phyloP scores from a whole-genome alignment of 2,329 filamentous ascomycete species.

The Paecilomyces sp. region DNA sequence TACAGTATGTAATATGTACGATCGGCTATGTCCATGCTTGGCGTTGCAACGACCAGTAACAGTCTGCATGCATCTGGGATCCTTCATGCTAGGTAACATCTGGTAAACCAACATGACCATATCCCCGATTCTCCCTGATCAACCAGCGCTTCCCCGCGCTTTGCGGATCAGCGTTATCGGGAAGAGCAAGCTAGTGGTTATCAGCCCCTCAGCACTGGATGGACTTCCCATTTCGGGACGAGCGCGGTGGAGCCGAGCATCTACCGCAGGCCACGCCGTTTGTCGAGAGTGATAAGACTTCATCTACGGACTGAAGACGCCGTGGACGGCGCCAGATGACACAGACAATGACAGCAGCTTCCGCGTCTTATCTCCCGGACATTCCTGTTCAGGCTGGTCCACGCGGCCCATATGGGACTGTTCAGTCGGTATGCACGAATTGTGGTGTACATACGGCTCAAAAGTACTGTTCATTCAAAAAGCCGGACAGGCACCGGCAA shows the following conservation, averaged over 20 bases:
- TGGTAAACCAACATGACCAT: neutral
- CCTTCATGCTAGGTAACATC: no score
- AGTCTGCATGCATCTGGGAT: no score
- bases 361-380: neutral
- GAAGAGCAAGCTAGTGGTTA: neutral
- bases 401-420: neutral
- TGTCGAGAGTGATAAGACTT: neutral
- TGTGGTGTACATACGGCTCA: neutral
- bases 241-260: neutral
- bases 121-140: neutral
- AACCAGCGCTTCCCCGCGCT: neutral
- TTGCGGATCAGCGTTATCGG: neutral
- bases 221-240: neutral
- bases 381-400: neutral
- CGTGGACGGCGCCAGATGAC: neutral
- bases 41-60: no score
- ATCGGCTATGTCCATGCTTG: no score
- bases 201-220: neutral
- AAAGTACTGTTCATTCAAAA: neutral
- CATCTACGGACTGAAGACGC: neutral
- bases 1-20: no score
- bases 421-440: neutral
- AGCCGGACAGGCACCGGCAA: neutral
- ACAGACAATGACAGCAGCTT: neutral
- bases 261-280: neutral